These are phyloP conservation scores for Entomortierella chlamydospora DNA, from an alignment of 192 early-diverging fungal genomes.

Conservation along the genomic window DNA sequence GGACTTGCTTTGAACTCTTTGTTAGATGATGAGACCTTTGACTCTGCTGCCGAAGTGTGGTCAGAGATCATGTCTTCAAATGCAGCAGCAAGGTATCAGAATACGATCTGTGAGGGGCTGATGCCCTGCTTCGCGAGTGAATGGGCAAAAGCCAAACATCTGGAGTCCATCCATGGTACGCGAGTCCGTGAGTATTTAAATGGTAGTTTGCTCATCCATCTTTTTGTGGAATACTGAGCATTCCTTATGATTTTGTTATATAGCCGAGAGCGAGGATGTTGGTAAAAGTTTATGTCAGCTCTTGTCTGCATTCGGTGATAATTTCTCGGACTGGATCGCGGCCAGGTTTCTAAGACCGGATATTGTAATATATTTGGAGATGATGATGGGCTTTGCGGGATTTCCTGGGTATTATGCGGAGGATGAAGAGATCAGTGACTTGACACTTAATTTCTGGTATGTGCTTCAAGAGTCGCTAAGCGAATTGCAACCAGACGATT, in stretches of 20 bases:
- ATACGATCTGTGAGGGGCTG: slow-evolving; percentile 57
- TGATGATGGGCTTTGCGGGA: slow-evolving; percentile 74
- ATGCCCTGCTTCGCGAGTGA: slow-evolving; percentile 63
- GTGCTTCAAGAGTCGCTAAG: slow-evolving; percentile 75
- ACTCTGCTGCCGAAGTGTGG: slow-evolving; percentile 64
- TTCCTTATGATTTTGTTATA: not conserved
- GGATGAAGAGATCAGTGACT: slow-evolving; percentile 76
- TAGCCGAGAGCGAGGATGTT: slow-evolving; percentile 63
- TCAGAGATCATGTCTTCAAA: slow-evolving; percentile 62
- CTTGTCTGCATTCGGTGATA: slow-evolving; percentile 68
- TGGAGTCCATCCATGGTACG: slow-evolving; percentile 57
- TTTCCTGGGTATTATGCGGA: slow-evolving; percentile 76
- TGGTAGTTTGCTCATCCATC: not conserved
- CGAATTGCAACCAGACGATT: slow-evolving; percentile 56
- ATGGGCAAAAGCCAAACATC: slow-evolving; percentile 56
- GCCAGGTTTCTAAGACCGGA: slow-evolving; percentile 55
- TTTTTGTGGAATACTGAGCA: not conserved
- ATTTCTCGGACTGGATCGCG: slow-evolving; percentile 64
- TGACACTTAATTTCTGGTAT: slow-evolving; percentile 81
- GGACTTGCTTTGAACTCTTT: slow-evolving; percentile 56
- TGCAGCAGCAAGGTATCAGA: slow-evolving; percentile 45
- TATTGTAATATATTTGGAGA: slow-evolving; percentile 57
- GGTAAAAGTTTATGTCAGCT: slow-evolving; percentile 60
- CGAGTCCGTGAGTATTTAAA: not conserved
- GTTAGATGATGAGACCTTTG: slow-evolving; percentile 57